These are phyloP conservation scores for Neurospora sp. DNA, from an alignment of 495 filamentous ascomycete species.

Conservation along the genomic window DNA sequence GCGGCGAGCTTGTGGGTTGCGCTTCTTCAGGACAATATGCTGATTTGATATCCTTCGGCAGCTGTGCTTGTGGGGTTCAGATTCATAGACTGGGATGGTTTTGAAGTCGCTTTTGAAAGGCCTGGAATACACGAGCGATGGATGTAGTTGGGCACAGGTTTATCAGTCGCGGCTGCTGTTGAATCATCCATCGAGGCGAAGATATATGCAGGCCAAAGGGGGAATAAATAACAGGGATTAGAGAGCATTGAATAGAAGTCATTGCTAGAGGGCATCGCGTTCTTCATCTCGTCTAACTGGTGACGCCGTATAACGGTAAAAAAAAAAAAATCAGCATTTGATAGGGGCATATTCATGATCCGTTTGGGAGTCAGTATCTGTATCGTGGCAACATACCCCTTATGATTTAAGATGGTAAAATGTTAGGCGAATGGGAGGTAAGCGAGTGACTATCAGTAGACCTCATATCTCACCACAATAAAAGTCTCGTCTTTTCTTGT, in stretches of 20 bases:
- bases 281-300: neutral
- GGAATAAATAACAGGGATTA: neutral
- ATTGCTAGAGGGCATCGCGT: neutral
- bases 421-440: too few relatives aligned
- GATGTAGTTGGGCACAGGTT: neutral
- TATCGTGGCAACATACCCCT: too few relatives aligned
- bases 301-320: neutral
- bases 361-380: too few relatives aligned
- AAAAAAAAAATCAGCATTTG: too few relatives aligned
- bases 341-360: too few relatives aligned
- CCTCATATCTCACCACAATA: neutral
- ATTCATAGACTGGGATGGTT: neutral
- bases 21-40: neutral
- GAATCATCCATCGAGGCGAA: neutral
- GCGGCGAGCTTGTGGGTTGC: conserved; percentile 52
- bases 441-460: too few relatives aligned
- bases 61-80: neutral
- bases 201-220: neutral
- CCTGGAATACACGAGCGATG: neutral
- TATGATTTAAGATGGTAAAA: too few relatives aligned
- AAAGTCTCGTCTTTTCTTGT: neutral
- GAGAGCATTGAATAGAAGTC: neutral
- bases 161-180: neutral
- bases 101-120: neutral
- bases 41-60: neutral